A percentile compares a stretch with the other conserved stretches of the same genome.
phyloP scores from a whole-genome alignment of 352 stramenopile genomes.

The Globisporangium abappressorium region DNA sequence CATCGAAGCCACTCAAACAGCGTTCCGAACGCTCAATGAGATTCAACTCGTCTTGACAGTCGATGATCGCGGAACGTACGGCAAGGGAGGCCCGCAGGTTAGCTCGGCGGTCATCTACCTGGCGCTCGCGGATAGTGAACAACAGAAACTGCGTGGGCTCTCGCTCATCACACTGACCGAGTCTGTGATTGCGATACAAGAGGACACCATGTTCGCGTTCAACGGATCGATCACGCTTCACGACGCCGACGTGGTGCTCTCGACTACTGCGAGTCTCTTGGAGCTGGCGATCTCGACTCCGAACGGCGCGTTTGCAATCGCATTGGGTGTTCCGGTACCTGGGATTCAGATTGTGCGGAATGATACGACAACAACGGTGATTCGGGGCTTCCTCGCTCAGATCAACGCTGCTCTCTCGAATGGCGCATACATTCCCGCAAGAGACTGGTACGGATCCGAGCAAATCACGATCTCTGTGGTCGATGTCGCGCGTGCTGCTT shows the following conservation, averaged over 20 bases:
- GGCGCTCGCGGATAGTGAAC: slow-evolving; percentile 11
- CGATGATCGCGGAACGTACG: slow-evolving; percentile 54
- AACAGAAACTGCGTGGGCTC: neutral
- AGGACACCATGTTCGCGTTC: slow-evolving; percentile 42
- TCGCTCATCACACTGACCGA: slow-evolving; percentile 12
- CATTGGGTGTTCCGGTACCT: neutral
- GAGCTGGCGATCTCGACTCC: slow-evolving; percentile 28
- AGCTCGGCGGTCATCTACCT: slow-evolving; percentile 29
- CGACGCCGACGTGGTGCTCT: slow-evolving; percentile 24
- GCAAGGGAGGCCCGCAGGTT: slow-evolving; percentile 46
- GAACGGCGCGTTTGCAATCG: slow-evolving; percentile 28
- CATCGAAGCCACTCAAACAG: slow-evolving; percentile 14
- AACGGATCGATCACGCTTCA: slow-evolving; percentile 25
- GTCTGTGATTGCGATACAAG: slow-evolving; percentile 29
- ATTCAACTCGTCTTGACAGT: slow-evolving; percentile 49
- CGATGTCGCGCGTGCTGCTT: slow-evolving; percentile 14
- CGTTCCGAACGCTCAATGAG: slow-evolving; percentile 16
- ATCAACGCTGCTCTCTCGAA: slow-evolving; percentile 54
- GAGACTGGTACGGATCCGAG: slow-evolving; percentile 62
- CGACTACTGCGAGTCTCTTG: slow-evolving; percentile 25
- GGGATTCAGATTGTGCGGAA: slow-evolving; percentile 35
- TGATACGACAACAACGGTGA: slow-evolving; percentile 20
- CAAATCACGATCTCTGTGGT: slow-evolving; percentile 33
- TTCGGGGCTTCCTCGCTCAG: slow-evolving; percentile 46
- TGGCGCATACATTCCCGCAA: slow-evolving; percentile 42